Evolutionary conservation across 2,329 filamentous ascomycete species (phyloP), one percentile per base, ranked within the genome.

Genomic region (Erysiphe pulchra): DNA sequence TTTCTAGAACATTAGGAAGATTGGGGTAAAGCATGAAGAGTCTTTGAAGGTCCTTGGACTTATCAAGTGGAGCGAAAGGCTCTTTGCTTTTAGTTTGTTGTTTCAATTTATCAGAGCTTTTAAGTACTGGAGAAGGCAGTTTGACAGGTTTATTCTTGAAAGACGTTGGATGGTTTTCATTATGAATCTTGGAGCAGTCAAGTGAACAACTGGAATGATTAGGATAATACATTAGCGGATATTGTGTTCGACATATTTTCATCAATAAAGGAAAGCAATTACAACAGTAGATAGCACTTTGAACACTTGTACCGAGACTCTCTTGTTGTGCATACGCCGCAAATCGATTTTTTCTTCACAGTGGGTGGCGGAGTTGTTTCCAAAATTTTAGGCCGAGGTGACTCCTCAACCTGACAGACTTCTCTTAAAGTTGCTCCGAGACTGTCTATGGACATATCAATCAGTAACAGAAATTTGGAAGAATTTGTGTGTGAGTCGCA

Each of bases 301-400:
- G 70, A 63, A 50, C 74, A 78, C 53, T 75, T 77, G 59, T 78
- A 78, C 56, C 73, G 77, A 30, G 63, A 64, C 17, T 65, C 61
- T 4, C 63, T 63, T 32, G 57, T 54, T 28, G 66, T 56, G 56
- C 74, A 78, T 31, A 75, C 61, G 5, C 65, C 65, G 52, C 74
- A 77, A 41, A 73, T 59, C 48, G 20, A 7, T 40, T 45, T 45
- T 46, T 9, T 45, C 17, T 20, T 17, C 13, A 28, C 24, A 28
- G 4, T 28, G 8, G 24, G 7, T 28, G 24, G 24, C 24, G 24
- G 24, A 28, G 8, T 28, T 28, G 24, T 7, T 5, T 28, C 7
- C 24, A 28, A 28, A 9, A 8, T 28, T 28, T 28, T 28, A 7
- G 24, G 24, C 24, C 24, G 24, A 28, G 24, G 24, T 9, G 24